A percentile compares a stretch with the other conserved stretches of the same genome.
These are phyloP conservation scores for Aspergillus novofumigatus DNA, from an alignment of 2,329 filamentous ascomycete species.

Conservation along the genomic window DNA sequence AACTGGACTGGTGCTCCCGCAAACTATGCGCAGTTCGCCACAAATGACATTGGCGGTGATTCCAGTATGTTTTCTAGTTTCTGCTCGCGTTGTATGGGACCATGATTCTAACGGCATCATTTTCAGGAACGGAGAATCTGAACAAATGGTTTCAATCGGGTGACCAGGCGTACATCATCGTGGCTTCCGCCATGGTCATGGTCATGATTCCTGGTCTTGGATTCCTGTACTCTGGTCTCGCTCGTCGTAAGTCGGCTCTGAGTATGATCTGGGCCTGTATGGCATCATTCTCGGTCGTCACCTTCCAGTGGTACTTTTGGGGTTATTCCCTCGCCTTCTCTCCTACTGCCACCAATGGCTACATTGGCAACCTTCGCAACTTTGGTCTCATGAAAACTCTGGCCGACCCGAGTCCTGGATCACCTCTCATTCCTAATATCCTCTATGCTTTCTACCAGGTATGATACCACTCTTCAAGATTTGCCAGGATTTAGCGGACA, in stretches of 20 bases:
- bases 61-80: slow-evolving; percentile 58
- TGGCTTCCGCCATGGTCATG: slow-evolving; percentile 87
- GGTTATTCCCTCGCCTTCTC: slow-evolving; percentile 95
- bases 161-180: slow-evolving; percentile 89
- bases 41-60: slow-evolving; percentile 66
- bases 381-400: slow-evolving; percentile 86
- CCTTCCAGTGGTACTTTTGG: slow-evolving; percentile 99
- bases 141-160: slow-evolving; percentile 94
- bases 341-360: slow-evolving; percentile 73
- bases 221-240: slow-evolving; percentile 95
- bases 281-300: slow-evolving; percentile 84
- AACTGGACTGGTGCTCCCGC: slow-evolving; percentile 46
- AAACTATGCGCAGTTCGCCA: slow-evolving; percentile 43
- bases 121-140: slow-evolving; percentile 72
- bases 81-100: slow-evolving; percentile 1
- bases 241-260: slow-evolving; percentile 93
- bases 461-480: slow-evolving; percentile 19
- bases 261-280: slow-evolving; percentile 97
- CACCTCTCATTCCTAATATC: slow-evolving; percentile 80
- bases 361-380: slow-evolving; percentile 84
- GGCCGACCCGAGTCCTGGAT: slow-evolving; percentile 79
- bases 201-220: slow-evolving; percentile 96
- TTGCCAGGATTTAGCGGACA: not conserved
- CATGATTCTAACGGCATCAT: slow-evolving; percentile 9
- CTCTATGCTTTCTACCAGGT: slow-evolving; percentile 94